These are phyloP conservation scores for Lachancea lanzarotensis DNA, from an alignment of 805 yeast species.

Conservation along the genomic window DNA sequence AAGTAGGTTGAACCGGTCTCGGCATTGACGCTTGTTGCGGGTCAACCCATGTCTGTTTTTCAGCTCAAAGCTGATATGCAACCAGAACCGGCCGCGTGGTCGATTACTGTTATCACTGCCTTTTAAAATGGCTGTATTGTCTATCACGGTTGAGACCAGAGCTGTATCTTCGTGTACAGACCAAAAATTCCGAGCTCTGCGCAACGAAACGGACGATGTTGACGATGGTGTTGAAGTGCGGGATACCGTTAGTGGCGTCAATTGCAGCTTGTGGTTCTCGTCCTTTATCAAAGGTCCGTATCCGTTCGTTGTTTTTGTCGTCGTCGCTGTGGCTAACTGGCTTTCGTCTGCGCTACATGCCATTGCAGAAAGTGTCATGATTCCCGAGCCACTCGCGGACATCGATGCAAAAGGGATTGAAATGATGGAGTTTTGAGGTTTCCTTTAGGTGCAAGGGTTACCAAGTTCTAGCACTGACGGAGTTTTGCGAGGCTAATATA, in stretches of 20 bases:
- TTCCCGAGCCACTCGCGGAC: conserved; percentile 1
- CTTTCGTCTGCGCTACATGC: conserved; percentile 7
- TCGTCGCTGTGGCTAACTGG: neutral
- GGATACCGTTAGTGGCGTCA: neutral
- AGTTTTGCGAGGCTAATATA: neutral
- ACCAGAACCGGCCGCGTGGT: conserved; percentile 8
- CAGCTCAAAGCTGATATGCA: conserved; percentile 6
- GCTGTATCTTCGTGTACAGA: conserved; percentile 6
- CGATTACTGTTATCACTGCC: conserved; percentile 1
- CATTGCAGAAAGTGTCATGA: conserved; percentile 6
- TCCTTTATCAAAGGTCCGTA: neutral
- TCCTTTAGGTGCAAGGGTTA: neutral
- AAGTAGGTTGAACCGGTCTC: conserved; percentile 9
- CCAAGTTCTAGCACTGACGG: neutral
- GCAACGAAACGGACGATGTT: neutral
- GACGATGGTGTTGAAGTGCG: neutral
- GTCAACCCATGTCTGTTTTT: conserved; percentile 1
- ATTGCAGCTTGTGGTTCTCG: neutral
- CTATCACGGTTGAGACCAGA: conserved; percentile 5
- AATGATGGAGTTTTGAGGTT: no score
- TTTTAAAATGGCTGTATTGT: conserved; percentile 2
- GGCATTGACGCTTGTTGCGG: conserved; percentile 8
- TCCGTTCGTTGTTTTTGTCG: no score
- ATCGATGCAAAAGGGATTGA: no score
- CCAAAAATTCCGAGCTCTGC: conserved; percentile 7